Evolutionary conservation across 257 asterid genomes (phyloP), one percentile per base, ranked within the genome.

Genomic region (Eustoma russellianum): DNA sequence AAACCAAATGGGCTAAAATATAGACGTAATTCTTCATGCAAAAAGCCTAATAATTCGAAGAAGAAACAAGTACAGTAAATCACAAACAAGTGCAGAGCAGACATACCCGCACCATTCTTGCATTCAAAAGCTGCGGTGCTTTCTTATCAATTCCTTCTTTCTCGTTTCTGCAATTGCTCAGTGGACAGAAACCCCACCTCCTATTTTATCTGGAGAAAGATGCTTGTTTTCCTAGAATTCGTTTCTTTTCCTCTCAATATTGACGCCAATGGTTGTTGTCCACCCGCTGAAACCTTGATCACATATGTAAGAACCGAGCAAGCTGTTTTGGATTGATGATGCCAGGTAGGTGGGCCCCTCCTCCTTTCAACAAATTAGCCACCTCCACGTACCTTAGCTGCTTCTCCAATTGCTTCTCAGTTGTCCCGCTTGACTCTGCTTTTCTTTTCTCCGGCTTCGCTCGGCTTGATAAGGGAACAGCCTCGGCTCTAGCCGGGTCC

Each of bases 281-380:
- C 13, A 13, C 48, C 64, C 30, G 30, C 30, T 2, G 30, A 24
- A 24, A 6, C 12, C 33, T 1, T 44, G 46, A 62, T 24, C 60
- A 59, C 6, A 61, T 55, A 47, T 61, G 69, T 33, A 67, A 49
- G 61, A 66, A 50, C 12, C 70, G 73, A 46, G 51, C 61, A 16
- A 67, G 70, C 35, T 67, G 77, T 4, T 64, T 51, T 9, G 77
- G 77, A 56, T 72, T 72, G 60, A 67, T 57, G 52, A 72, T 47
- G 33, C 70, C 77, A 7, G 70, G 70, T 46, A 72, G 0, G 41
- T 72, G 77, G 70, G 72, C 70, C 53, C 73, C 74, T 30, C 63
- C 70, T 0, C 34, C 41, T 48, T 64, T 72, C 38, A 72, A 52
- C 61, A 72, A 52, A 17, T 67, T 58, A 34, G 77, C 55, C 14